Conservation (phyloP, 257 asterid species). For the Solanum clarkiae region DNA sequence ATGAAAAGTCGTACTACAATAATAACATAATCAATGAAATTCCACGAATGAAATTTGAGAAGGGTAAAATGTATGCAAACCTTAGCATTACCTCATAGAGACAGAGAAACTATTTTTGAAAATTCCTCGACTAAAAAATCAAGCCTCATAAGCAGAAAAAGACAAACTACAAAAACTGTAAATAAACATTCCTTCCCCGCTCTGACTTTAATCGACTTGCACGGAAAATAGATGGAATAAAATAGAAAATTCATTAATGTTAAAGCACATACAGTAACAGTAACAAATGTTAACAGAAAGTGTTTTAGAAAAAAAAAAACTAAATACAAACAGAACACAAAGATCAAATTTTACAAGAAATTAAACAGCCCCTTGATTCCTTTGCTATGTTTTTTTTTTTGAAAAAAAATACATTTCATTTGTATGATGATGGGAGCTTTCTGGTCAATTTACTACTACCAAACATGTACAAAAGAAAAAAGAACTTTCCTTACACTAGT, state of each 20-base stretch:
- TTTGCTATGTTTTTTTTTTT: not conserved
- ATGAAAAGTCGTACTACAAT: not conserved
- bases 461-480: not conserved
- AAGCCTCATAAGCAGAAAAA: no score
- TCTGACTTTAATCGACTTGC: not conserved
- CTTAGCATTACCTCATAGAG: no score
- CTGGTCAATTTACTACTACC: not conserved
- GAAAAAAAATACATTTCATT: not conserved
- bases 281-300: not conserved
- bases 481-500: not conserved
- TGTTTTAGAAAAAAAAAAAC: no score
- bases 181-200: not conserved
- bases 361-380: not conserved
- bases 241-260: not conserved
- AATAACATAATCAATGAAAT: no score
- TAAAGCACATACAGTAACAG: not conserved
- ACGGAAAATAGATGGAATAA: not conserved
- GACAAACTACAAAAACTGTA: not conserved
- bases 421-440: not conserved
- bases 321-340: not conserved
- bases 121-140: no score
- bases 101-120: no score
- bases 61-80: no score
- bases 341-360: not conserved
- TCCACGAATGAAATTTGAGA: accelerated